Evolutionary conservation across 805 yeast genomes (phyloP).

Genomic region (Ogataea allantospora): DNA sequence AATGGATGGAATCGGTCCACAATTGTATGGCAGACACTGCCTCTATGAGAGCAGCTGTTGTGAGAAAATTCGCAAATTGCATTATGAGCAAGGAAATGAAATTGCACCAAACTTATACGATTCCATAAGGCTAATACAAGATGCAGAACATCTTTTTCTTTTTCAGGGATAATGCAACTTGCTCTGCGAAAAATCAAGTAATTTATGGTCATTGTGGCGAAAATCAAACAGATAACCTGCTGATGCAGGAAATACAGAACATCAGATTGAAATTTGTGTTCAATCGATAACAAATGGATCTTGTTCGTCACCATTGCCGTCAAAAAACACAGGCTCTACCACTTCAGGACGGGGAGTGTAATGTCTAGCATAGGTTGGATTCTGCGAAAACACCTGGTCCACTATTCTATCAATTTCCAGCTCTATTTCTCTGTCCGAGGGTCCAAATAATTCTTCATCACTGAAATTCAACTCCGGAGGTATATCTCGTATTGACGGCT

Average conservation of each 20-base stretch:
- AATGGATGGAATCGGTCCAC: conserved; percentile 25
- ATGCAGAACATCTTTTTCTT: not conserved
- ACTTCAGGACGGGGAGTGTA: not conserved
- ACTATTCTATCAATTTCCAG: conserved; percentile 19
- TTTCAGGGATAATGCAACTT: not conserved
- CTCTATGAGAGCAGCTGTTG: not conserved
- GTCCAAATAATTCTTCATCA: conserved; percentile 20
- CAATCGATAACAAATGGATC: conserved; percentile 34
- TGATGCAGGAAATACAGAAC: not conserved
- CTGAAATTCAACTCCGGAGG: conserved; percentile 6
- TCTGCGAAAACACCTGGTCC: conserved; percentile 10
- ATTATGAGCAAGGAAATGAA: not conserved
- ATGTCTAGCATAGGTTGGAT: not conserved
- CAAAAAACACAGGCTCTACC: conserved; percentile 27
- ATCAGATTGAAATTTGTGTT: not conserved
- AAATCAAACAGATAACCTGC: conserved; percentile 1
- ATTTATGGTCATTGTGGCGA: too few relatives aligned
- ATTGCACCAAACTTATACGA: too few relatives aligned
- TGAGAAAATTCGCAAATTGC: not conserved
- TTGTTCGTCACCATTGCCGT: conserved; percentile 32
- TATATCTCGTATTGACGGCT: not conserved
- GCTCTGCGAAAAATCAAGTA: too few relatives aligned
- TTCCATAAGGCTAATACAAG: too few relatives aligned
- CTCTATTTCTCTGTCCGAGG: conserved; percentile 10
- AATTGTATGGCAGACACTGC: conserved; percentile 20